Evolutionary conservation across 345 rosid genomes (phyloP), one percentile per base, ranked within the genome.

Genomic region (Cochlearia excelsa): DNA sequence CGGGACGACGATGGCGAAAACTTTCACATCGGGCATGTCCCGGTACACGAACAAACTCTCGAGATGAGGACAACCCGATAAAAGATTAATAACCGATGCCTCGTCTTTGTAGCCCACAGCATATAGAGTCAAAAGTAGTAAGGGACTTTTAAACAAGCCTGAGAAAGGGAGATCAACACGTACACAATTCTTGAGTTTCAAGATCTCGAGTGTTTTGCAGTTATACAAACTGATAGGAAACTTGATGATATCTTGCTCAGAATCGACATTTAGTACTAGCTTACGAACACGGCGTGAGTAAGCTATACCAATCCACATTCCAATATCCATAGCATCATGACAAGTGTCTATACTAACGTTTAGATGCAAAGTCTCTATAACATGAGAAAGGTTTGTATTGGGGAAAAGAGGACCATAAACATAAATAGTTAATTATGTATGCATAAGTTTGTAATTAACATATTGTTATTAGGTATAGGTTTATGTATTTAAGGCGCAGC

Each of bases 11-110:
- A 16, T 16, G 23, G 23, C 23, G 23, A 16, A 16, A 16, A 16
- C 23, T 16, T 16, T 16, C 23, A 16, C 23, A 16, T 16, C 23
- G 23, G 23, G 23, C 23, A 16, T 16, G 23, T 16, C 23, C 23
- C 23, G 23, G 31, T 7, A 9, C 38, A 54, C 23, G 2, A 23
- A 4, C 39, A 64, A 54, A 9, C 23, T 16, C 45, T 64, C 16
- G 26, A 65, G 61, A 9, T 45, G 37, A 54, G 40, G 47, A 6
- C 69, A 65, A 4, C 61, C 61, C 11, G 26, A 30, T 3, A 64
- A 37, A 54, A 54, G 39, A 23, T 64, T 63, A 10, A 7, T 0
- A 44, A 26, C 2, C 0, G 68, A 43, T 4, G 4, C 33, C 0
- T 43, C 3, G 30, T 37, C 53, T 39, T 7, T 27, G 39, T n/a